phyloP scores from a whole-genome alignment of 2,329 filamentous ascomycete species.

The Ceratocystis diversiconidia region DNA sequence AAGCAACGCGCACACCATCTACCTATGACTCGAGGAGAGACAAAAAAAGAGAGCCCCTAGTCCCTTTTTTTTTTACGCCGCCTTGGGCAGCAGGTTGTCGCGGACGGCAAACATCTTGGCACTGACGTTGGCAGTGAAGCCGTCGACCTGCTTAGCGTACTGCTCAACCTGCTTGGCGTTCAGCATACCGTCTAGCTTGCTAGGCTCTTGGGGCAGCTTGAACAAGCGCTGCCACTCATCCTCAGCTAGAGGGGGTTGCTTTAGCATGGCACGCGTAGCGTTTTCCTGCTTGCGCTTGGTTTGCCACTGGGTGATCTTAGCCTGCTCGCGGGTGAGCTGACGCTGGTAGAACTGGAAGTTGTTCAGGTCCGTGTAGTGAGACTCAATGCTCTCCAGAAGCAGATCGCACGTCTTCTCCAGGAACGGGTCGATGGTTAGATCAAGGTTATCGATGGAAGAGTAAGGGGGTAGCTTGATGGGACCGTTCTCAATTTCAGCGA shows the following conservation, averaged over 20 bases:
- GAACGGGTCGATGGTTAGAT: slow-evolving; percentile 91
- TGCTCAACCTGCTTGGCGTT: slow-evolving; percentile 95
- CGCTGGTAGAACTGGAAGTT: slow-evolving; percentile 97
- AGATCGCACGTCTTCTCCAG: slow-evolving; percentile 97
- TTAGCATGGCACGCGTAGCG: slow-evolving; percentile 64
- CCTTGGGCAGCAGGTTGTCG: slow-evolving; percentile 48
- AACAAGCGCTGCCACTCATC: slow-evolving; percentile 98
- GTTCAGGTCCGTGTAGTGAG: slow-evolving; percentile 96
- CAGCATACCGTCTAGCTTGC: slow-evolving; percentile 80
- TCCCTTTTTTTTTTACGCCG: slow-evolving; percentile 9
- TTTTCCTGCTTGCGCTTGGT: slow-evolving; percentile 95
- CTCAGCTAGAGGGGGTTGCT: slow-evolving; percentile 79
- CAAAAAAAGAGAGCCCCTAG: neutral
- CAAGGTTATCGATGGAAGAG: slow-evolving; percentile 78
- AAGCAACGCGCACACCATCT: slow-evolving; percentile 12
- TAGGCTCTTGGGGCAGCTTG: slow-evolving; percentile 93
- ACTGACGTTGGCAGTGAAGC: slow-evolving; percentile 79
- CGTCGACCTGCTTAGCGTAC: slow-evolving; percentile 93
- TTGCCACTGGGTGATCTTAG: slow-evolving; percentile 95
- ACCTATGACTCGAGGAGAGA: slow-evolving; percentile 13
- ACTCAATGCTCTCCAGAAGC: slow-evolving; percentile 90
- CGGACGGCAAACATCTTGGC: slow-evolving; percentile 98
- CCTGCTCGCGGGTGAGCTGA: slow-evolving; percentile 81
- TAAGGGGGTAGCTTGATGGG: slow-evolving; percentile 52
- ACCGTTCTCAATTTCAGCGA: slow-evolving; percentile 61